phyloP scores from a whole-genome alignment of 2,329 filamentous ascomycete genomes.

The Talaromyces amestolkiae region DNA sequence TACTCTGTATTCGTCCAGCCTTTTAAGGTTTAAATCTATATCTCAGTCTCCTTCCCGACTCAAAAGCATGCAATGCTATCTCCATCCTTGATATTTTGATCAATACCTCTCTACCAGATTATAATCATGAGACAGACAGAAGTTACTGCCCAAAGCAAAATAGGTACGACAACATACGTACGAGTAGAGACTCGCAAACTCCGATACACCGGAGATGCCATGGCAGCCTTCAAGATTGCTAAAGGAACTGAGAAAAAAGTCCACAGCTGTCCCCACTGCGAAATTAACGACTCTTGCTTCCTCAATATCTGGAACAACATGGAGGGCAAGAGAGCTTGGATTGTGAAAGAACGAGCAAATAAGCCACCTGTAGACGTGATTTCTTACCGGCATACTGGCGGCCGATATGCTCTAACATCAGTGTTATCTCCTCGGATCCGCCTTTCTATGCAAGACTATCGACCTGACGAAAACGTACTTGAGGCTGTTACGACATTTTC shows the following conservation, averaged over 20 bases:
- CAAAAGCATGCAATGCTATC: not conserved
- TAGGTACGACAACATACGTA: not conserved
- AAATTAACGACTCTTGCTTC: not conserved
- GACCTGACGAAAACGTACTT: not conserved
- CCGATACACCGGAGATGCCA: not conserved
- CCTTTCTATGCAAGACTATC: not conserved
- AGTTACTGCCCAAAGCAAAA: not conserved
- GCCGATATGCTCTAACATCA: constrained; percentile 5
- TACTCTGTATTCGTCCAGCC: not conserved
- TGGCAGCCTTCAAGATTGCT: not conserved
- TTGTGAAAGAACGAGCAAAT: not conserved
- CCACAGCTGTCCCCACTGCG: not conserved
- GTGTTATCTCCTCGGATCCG: not conserved
- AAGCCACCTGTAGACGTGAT: not conserved
- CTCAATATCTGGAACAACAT: not conserved
- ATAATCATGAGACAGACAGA: not conserved
- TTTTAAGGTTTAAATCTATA: not conserved
- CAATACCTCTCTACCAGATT: not conserved
- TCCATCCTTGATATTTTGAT: not conserved
- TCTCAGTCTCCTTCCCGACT: not conserved
- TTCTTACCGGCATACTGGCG: not conserved
- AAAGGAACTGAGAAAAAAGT: not conserved
- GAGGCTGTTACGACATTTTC: not conserved
- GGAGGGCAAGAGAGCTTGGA: not conserved
- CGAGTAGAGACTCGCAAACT: not conserved